Evolutionary conservation across 2,329 filamentous ascomycete genomes (phyloP), one percentile per base, ranked within the genome.

Genomic region (Talaromyces sp.): DNA sequence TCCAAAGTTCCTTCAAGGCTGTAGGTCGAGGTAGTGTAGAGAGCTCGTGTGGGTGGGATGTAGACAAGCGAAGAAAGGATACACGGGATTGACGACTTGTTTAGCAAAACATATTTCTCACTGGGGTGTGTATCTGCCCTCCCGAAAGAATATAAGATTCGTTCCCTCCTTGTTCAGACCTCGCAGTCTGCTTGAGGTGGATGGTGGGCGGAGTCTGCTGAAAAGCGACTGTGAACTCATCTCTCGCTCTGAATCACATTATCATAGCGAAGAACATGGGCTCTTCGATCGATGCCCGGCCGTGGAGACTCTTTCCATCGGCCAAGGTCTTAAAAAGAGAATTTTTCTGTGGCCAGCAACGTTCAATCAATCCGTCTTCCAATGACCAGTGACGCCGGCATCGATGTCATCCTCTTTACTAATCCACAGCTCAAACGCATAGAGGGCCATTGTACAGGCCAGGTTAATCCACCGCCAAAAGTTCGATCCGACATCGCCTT

Each of bases 391-490:
- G 61, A 92, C 75, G 33, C 85, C 82, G 34, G 85, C 83, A 69
- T 96, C 91, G 56, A 91, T 85, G 70, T 96, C 91, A 60, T 81
- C 76, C 59, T 77, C 72, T 66, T 89, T 89, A 27, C 92, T 91
- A 10, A 98, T 84, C 71, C 93, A 94, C 59, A 98, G 80, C 77
- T 99, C 95, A 51, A 98, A 83, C 3, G 92, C 89, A 73, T 99
- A 99, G 16, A 98, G 79, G 6, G 85, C 84, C 89, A 98, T 96
- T 0, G 93, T 97, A 56, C 89, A 87, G 5, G 88, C 90, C 50
- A 98, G 83, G 68, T 99, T 99, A 68, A 95, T 85, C 95, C 95
- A 98, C 60, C 93, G 85, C 91, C 92, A 96, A 18, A 90, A 84
- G 72, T 95, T 96, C 18, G 92, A 91, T 12, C 91, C 92, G 4